phyloP scores from a whole-genome alignment of 371 early-diverging fungal species.

The Haplosporangium sp. region DNA sequence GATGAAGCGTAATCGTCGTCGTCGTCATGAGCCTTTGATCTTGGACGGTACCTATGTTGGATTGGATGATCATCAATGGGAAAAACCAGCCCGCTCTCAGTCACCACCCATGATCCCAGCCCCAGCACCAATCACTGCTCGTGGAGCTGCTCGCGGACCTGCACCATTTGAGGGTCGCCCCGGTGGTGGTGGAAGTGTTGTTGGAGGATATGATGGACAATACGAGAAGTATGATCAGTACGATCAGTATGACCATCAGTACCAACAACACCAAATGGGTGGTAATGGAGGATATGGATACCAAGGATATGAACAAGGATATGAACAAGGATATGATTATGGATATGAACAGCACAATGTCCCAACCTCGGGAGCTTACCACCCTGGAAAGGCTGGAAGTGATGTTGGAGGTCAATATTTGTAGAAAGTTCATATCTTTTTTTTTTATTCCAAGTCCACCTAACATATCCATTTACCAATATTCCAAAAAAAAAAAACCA shows the following conservation, averaged over 20 bases:
- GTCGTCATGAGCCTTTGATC: conserved; percentile 39
- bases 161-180: conserved; percentile 44
- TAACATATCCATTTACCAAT: no score
- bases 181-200: conserved; percentile 43
- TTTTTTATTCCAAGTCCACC: no score
- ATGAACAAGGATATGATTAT: conserved; percentile 31
- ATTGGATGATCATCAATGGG: conserved; percentile 36
- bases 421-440: conserved; percentile 17
- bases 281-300: conserved; percentile 22
- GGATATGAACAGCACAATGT: conserved; percentile 32
- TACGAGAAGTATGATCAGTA: conserved; percentile 37
- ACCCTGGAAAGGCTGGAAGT: conserved; percentile 7
- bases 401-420: conserved; percentile 29
- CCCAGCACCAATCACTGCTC: conserved; percentile 18
- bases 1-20: conserved; percentile 49
- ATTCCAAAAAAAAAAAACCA: no score
- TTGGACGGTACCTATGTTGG: conserved; percentile 35
- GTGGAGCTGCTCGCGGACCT: conserved; percentile 24
- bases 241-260: conserved; percentile 10
- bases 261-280: not conserved
- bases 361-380: conserved; percentile 28
- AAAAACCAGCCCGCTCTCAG: conserved; percentile 30
- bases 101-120: conserved; percentile 34
- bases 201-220: conserved; percentile 45
- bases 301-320: conserved; percentile 28